Conservation (phyloP, 1,284 basidiomycete genomes). For the Apiotrichum sp. region DNA sequence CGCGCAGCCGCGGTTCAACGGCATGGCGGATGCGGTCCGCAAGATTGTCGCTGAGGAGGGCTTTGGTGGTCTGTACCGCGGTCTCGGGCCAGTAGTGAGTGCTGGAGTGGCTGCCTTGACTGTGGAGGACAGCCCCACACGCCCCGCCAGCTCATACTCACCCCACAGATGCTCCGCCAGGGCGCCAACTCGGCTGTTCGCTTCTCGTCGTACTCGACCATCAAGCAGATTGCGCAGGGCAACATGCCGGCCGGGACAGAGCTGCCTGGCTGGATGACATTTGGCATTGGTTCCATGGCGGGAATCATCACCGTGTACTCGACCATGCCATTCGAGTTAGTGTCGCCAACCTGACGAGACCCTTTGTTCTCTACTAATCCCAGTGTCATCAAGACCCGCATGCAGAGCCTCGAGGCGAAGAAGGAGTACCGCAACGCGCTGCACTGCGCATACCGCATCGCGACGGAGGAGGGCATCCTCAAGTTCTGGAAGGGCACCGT, state of each 20-base stretch:
- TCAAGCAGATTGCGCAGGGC: constrained; percentile 88
- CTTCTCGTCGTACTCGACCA: constrained; percentile 90
- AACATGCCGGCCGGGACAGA: constrained; percentile 73
- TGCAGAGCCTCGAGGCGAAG: constrained; percentile 85
- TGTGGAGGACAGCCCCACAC: no score
- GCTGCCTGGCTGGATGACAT: constrained; percentile 82
- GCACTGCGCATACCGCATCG: constrained; percentile 86
- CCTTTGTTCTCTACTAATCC: not conserved
- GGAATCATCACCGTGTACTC: constrained; percentile 85
- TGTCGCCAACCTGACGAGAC: constrained; percentile 24
- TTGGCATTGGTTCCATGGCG: constrained; percentile 87
- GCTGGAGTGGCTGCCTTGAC: no score
- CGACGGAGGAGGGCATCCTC: constrained; percentile 77
- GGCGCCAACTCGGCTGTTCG: constrained; percentile 93
- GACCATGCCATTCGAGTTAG: constrained; percentile 89
- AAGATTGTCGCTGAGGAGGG: constrained; percentile 83
- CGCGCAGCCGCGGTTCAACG: constrained; percentile 73
- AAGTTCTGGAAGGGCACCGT: constrained; percentile 96
- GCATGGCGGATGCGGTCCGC: constrained; percentile 78
- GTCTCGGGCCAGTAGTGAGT: constrained; percentile 85
- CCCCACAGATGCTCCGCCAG: constrained; percentile 82
- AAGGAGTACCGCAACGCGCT: constrained; percentile 84
- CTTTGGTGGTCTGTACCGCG: constrained; percentile 71
- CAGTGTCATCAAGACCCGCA: constrained; percentile 94
- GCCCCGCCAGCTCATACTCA: no score